A percentile compares a stretch with the other conserved stretches of the same genome.
These are phyloP conservation scores for Linnemannia zychae DNA, from an alignment of 192 early-diverging fungal species.

Conservation along the genomic window DNA sequence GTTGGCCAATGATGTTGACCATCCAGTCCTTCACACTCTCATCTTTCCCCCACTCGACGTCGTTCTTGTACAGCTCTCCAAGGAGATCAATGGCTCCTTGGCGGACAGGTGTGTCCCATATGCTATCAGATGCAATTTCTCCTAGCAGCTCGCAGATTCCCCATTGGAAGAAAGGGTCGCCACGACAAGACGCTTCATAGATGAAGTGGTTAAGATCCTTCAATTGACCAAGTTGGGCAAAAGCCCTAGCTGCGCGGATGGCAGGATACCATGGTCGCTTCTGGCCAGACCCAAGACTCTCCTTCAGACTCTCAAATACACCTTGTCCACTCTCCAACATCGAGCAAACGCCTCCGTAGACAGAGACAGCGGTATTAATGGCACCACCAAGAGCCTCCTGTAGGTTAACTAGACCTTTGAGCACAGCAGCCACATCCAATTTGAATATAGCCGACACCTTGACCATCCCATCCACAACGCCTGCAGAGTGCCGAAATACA, in stretches of 20 bases:
- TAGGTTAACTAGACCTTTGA: background rate
- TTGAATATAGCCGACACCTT: background rate
- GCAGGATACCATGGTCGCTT: too few species aligned
- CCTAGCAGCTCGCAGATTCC: background rate
- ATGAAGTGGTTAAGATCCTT: background rate
- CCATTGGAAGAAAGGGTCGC: background rate
- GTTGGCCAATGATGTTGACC: background rate
- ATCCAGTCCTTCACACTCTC: background rate
- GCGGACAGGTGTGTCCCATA: background rate
- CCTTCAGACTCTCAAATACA: background rate
- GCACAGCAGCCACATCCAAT: background rate
- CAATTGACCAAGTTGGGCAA: too few species aligned
- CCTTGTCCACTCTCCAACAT: background rate
- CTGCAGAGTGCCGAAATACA: background rate
- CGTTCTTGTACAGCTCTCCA: background rate
- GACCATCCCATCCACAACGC: background rate
- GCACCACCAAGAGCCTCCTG: background rate
- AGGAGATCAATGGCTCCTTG: background rate
- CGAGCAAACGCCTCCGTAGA: background rate
- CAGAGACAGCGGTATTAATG: too few species aligned
- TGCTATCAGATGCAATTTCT: background rate
- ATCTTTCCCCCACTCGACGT: background rate
- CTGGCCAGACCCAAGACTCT: background rate
- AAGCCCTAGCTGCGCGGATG: too few species aligned
- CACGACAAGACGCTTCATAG: background rate